Conservation (phyloP, 2,329 filamentous ascomycete species). For the Rutstroemia sp. region DNA sequence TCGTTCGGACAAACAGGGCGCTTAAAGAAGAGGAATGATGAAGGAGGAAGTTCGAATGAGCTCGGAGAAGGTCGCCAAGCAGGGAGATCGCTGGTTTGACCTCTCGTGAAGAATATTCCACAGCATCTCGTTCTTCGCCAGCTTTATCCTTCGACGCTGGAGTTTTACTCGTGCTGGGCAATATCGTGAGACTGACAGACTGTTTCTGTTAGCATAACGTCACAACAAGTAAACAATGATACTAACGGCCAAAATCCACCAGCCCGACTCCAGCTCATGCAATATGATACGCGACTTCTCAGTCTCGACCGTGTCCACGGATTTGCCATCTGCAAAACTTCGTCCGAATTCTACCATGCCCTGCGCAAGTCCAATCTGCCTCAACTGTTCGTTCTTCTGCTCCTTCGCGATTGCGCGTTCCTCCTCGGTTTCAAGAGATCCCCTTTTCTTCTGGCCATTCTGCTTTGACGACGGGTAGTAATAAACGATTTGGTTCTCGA, state of each 20-base stretch:
- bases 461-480: slow-evolving; percentile 43
- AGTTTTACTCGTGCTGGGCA: slow-evolving; percentile 50
- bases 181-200: slow-evolving; percentile 74
- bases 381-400: slow-evolving; percentile 75
- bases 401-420: slow-evolving; percentile 39
- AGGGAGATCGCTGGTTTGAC: slow-evolving; percentile 76
- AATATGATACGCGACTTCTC: slow-evolving; percentile 80
- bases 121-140: slow-evolving; percentile 24
- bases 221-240: not conserved
- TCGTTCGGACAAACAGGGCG: slow-evolving; percentile 57
- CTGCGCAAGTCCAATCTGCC: slow-evolving; percentile 92
- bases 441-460: slow-evolving; percentile 3
- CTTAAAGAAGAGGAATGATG: slow-evolving; percentile 76
- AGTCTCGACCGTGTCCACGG: slow-evolving; percentile 83
- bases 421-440: slow-evolving; percentile 11
- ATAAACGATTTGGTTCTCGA: slow-evolving; percentile 84
- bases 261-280: slow-evolving; percentile 79
- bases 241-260: slow-evolving; percentile 91
- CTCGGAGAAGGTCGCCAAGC: slow-evolving; percentile 71
- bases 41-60: slow-evolving; percentile 76
- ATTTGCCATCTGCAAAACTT: slow-evolving; percentile 71
- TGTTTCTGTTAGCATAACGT: slow-evolving; percentile 31
- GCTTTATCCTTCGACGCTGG: slow-evolving; percentile 25
- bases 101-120: slow-evolving; percentile 85
- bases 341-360: slow-evolving; percentile 92